Base-by-base conservation (phyloP, 192 early-diverging fungal species). In the Backusella liffmaniae region DNA sequence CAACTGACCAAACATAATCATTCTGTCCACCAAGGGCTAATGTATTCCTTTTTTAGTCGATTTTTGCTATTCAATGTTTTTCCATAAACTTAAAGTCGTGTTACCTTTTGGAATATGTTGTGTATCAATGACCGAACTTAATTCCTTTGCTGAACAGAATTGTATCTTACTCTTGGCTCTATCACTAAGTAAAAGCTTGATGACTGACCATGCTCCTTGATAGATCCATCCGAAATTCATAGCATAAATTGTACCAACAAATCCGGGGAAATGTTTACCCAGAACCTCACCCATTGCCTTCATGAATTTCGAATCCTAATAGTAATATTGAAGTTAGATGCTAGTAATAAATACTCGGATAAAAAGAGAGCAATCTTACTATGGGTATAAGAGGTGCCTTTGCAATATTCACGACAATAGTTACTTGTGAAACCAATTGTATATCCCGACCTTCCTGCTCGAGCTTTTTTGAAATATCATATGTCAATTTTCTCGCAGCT, bases 161-260 rank as follows among this genome's bases (percentile, higher is more conserved):
- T 73, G 65, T 0, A 86, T 76, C 3, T 73, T 73, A 36, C 69
- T 79, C 26, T 77, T 76, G 26, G 84, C 80, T 36, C 80, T 70
- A n/a, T 81, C 76, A 3, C 73, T 77, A 34, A 86, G 72, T 10
- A 86, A 62, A 35, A 77, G 65, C 46, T 86, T 86, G 5, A 79
- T 59, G 44, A 86, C 73, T 66, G 79, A 73, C 84, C 84, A 86
- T 16, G 82, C 66, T 5, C 80, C 77, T 39, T 82, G 80, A 62
- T 84, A 86, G 77, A 84, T 82, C 83, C 83, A 84, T 5, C 84
- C 84, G 73, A 84, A 86, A 34, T 86, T 86, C 18, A 86, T 51
- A 15, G 84, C 73, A 67, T 69, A 75, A 18, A 84, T 78, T 68
- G 67, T 34, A 16, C 67, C 72, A 42, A 77, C 53, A 30, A 72